Base-by-base conservation (phyloP, 805 yeast species). In the Candida dajiaensis region DNA sequence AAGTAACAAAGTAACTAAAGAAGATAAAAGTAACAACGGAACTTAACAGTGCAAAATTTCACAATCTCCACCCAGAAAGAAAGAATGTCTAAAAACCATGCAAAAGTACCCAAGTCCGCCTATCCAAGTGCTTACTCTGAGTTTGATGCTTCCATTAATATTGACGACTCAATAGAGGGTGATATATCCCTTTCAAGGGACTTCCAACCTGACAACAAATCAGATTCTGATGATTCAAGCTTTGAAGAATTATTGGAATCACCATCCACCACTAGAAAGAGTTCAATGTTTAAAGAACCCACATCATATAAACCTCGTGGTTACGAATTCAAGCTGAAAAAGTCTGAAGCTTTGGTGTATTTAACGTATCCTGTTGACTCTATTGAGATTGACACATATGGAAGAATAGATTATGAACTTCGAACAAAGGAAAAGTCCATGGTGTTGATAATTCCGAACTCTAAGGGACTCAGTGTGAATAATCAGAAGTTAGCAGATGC, bases 401-500 rank as follows among this genome's bases (percentile, higher is more conserved):
- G 62, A 3, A 53, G 50, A 21, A 51, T 58, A 4, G 61, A 53
- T 18, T 55, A 56, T 38, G 58, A 55, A 42, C 44, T 56, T 16
- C 42, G 49, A 9, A 56, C 61, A 23, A 58, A 54, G 39, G 58
- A 56, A 31, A 49, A 52, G 26, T 50, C 59, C n/a, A 58, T 58
- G 61, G 53, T 58, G 16, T 50, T 58, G 4, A 50, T 56, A 6
- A 39, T 58, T 13, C 62, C 62, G 6, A 58, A 58, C 46, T 58
- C 62, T 1, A 46, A 51, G 18, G 61, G 59, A 1, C 43, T 58
- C 6, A 51, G 61, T 36, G 43, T 49, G 2, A 56, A 58, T 43
- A 58, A 58, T 26, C 44, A 53, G 44, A 58, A 58, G 41, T 40
- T 58, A 2, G 61, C 62, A 1, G 62, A 58, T 45, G 62, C 61